A percentile compares a stretch with the other conserved stretches of the same genome.
Conservation (phyloP, 2,329 filamentous ascomycete species). For the Colletotrichum eremochloae region DNA sequence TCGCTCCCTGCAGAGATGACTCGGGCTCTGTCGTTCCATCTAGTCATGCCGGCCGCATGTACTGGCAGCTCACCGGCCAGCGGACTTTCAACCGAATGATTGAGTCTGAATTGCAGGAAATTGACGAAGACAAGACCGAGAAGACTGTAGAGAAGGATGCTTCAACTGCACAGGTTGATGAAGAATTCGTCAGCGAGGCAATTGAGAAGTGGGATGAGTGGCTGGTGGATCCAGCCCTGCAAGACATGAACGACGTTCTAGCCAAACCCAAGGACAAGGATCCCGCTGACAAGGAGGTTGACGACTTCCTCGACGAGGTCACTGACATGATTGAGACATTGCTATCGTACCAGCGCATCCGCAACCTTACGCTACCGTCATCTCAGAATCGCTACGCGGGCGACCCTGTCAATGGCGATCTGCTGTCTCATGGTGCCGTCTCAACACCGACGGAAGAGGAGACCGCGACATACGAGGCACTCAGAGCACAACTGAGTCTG, state of each 20-base stretch:
- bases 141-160: slow-evolving; percentile 50
- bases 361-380: slow-evolving; percentile 77
- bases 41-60: slow-evolving; percentile 75
- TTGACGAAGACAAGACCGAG: slow-evolving; percentile 53
- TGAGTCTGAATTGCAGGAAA: slow-evolving; percentile 63
- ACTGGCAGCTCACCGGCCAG: slow-evolving; percentile 81
- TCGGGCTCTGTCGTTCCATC: slow-evolving; percentile 78
- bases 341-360: slow-evolving; percentile 83
- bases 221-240: slow-evolving; percentile 68
- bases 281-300: slow-evolving; percentile 33
- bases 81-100: slow-evolving; percentile 75
- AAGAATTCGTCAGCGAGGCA: slow-evolving; percentile 64
- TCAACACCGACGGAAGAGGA: slow-evolving; percentile 76
- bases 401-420: slow-evolving; percentile 75
- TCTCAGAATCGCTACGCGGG: slow-evolving; percentile 72
- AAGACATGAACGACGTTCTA: slow-evolving; percentile 59
- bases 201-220: slow-evolving; percentile 71
- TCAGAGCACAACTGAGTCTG: slow-evolving; percentile 80
- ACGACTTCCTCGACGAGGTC: slow-evolving; percentile 73
- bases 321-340: slow-evolving; percentile 83
- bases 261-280: slow-evolving; percentile 57
- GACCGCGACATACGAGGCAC: slow-evolving; percentile 74
- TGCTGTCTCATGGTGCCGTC: slow-evolving; percentile 75
- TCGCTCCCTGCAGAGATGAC: slow-evolving; percentile 82
- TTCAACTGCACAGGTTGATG: slow-evolving; percentile 56